Base-by-base conservation (phyloP, 2,329 filamentous ascomycete genomes). In the Diaporthe caulivora region DNA sequence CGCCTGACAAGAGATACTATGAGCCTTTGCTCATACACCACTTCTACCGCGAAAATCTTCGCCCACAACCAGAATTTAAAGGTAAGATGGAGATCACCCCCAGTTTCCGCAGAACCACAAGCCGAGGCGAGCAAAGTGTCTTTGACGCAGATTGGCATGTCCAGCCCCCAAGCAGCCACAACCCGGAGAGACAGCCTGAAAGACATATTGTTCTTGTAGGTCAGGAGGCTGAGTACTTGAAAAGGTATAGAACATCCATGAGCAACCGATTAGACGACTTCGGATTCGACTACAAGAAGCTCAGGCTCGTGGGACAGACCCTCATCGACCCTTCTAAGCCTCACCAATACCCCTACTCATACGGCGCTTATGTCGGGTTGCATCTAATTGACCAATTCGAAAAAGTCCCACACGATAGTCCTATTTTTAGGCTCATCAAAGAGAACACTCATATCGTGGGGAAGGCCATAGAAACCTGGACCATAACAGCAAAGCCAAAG, bases 131-230 rank as follows among this genome's bases (percentile, higher is more conserved):
- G 5, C 58, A 62, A 18, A 47, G n/a, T n/a, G 58, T 62, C 15
- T 62, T 62, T 31, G 58, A 62, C 24, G 58, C 58, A 24, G 40
- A 62, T 13, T 62, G 58, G 58, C 13, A 24, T 13, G 40, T 62
- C 9, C 18, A 24, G 26, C 58, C 40, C 5, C 58, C 58, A 21
- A 47, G 37, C 24, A 62, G 24, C 40, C 17, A 17, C 58, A 62
- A 62, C 58, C 58, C 58, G 2, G 13, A 31, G 11, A 62, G 58
- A 26, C 58, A 62, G 9, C 58, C 58, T 1, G 58, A 62, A 4
- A 62, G 58, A 11, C 29, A 62, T 3, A 62, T 31, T 11, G 8
- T 62, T 18, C n/a, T 62, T 3, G 24, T 47, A 11, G 58, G 58
- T 2, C 58, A 62, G 40, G 58, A 62, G 24, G 17, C 40, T 40